These are phyloP conservation scores for Coemansia umbellata DNA, from an alignment of 192 early-diverging fungal species.

Conservation along the genomic window DNA sequence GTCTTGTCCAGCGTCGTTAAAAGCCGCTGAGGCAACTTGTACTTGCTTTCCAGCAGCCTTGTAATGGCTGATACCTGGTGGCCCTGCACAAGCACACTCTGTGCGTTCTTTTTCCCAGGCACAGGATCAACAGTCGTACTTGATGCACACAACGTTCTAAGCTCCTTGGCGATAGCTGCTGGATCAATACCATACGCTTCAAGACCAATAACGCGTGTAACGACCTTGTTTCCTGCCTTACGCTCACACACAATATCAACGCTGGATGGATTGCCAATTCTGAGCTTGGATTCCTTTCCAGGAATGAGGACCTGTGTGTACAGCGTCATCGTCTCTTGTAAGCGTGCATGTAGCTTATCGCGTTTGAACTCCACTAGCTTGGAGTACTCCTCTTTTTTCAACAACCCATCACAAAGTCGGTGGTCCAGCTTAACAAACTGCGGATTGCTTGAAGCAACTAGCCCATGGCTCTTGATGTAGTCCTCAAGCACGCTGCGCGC, in stretches of 20 bases:
- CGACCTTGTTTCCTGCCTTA: slow-evolving; percentile 47
- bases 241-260: slow-evolving; percentile 41
- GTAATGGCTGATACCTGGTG: slow-evolving; percentile 34
- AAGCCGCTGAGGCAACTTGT: slow-evolving; percentile 26
- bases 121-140: slow-evolving; percentile 39
- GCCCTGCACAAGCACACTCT: slow-evolving; percentile 42
- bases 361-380: slow-evolving; percentile 53
- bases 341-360: slow-evolving; percentile 54
- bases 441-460: slow-evolving; percentile 57
- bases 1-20: slow-evolving; percentile 35
- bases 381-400: slow-evolving; percentile 65
- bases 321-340: slow-evolving; percentile 47
- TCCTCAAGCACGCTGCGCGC: slow-evolving; percentile 55
- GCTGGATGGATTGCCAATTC: slow-evolving; percentile 23
- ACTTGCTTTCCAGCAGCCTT: slow-evolving; percentile 27
- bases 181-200: slow-evolving; percentile 42
- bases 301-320: slow-evolving; percentile 35
- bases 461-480: slow-evolving; percentile 59
- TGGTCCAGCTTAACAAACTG: slow-evolving; percentile 66
- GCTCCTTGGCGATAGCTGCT: slow-evolving; percentile 31
- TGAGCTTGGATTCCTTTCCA: slow-evolving; percentile 6
- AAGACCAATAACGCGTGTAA: slow-evolving; percentile 40
- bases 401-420: slow-evolving; percentile 59
- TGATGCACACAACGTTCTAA: slow-evolving; percentile 36
- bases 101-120: slow-evolving; percentile 28